Base-by-base conservation (phyloP, 1,284 basidiomycete species). In the Chalciporus piperatoides region DNA sequence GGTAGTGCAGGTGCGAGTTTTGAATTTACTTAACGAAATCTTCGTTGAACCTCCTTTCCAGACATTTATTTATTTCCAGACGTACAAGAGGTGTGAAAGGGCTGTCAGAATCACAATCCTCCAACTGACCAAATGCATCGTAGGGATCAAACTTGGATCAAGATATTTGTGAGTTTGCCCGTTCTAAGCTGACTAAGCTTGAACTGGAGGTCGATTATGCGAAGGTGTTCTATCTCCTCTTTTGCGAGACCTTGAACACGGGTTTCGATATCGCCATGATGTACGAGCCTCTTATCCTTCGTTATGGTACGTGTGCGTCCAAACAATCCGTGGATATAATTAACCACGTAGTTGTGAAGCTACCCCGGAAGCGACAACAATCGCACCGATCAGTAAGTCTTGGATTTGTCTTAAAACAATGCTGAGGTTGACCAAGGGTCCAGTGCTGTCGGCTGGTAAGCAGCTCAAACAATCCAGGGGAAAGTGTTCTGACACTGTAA, bases 131-230 rank as follows among this genome's bases (percentile, higher is more conserved):
- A 15, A 9, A 38, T 4, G 28, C 11, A 2, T 9, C 6, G 2
- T 39, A 77, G 75, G 5, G 76, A 77, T 56, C 57, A 60, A n/a
- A 44, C 46, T 17, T 75, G 73, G 74, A 72, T 75, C 51, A 65
- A 65, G 52, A 53, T 60, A 19, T 64, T 77, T 33, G 75, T 77
- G 48, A 54, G 67, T 58, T 4, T 6, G 32, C n/a, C 30, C 21
- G 17, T 14, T 23, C 33, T 35, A 9, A 6, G 23, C 0, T 17
- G 2, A 19, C 14, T 41, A 10, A 23, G 19, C n/a, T 17, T 30
- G 14, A 15, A 10, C 25, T 30, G 14, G 4, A 8, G 33, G 17
- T 30, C 37, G 6, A 3, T 17, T 39, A 6, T 6, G 14, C 39
- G 11, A 23, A 76, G 74, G 68, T 77, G 2, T 41, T 67, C 10